Evolutionary conservation across 2,329 filamentous ascomycete genomes (phyloP).

Genomic region (Aspergillus sp.): DNA sequence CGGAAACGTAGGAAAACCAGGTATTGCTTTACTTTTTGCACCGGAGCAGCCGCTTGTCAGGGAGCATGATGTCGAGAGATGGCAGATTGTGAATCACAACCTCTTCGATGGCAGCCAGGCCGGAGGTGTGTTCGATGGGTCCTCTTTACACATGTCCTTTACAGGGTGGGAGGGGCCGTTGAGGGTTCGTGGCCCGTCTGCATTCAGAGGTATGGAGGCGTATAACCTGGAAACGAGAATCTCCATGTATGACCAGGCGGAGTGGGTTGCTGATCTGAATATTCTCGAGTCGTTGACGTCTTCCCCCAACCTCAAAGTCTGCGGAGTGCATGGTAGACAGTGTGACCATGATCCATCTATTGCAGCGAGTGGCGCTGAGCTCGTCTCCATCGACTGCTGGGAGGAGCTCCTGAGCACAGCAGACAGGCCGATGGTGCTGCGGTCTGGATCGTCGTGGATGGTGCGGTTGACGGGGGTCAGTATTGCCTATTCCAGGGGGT

Average conservation of each 20-base stretch:
- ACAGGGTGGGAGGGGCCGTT: slow-evolving; percentile 11
- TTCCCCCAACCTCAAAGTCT: not conserved
- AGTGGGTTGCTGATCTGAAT: not conserved
- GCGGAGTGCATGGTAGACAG: not conserved
- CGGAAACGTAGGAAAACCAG: slow-evolving; percentile 8
- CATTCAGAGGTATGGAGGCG: not conserved
- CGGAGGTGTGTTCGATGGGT: slow-evolving; percentile 2
- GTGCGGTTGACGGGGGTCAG: not conserved
- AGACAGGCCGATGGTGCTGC: not conserved
- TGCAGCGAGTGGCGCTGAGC: not conserved
- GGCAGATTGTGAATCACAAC: slow-evolving; percentile 10
- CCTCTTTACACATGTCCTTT: slow-evolving; percentile 11
- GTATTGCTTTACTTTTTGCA: slow-evolving; percentile 2
- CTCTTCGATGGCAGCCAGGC: slow-evolving; percentile 2
- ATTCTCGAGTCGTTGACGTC: not conserved
- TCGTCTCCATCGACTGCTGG: slow-evolving; percentile 1
- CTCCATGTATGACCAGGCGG: slow-evolving; percentile 1
- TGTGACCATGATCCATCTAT: not conserved
- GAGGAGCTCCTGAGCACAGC: not conserved
- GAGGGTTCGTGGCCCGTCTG: not conserved
- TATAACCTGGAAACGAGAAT: not conserved
- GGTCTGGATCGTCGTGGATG: slow-evolving; percentile 1
- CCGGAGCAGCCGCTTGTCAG: not conserved
- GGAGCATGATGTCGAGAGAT: slow-evolving; percentile 8
- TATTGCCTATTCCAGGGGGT: not conserved